Conservation (phyloP, 2,329 filamentous ascomycete species). For the Phialocephala subalpina region DNA sequence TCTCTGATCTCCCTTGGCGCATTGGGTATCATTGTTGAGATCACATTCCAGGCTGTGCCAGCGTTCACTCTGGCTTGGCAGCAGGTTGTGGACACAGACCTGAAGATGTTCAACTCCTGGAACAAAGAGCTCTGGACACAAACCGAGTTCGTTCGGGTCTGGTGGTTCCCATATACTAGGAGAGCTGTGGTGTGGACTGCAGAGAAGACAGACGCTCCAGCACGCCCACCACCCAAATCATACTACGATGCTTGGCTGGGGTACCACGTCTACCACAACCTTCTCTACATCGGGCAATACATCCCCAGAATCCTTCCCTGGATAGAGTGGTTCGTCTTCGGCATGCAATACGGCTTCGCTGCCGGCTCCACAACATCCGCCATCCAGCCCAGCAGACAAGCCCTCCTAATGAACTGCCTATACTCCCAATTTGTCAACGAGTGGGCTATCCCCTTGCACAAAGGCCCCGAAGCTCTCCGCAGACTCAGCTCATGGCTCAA, state of each 20-base stretch:
- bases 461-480: constrained; percentile 85
- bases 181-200: constrained; percentile 90
- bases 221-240: constrained; percentile 62
- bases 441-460: constrained; percentile 89
- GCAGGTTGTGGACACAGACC: constrained; percentile 78
- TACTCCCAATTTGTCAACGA: constrained; percentile 99
- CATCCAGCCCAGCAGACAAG: constrained; percentile 80
- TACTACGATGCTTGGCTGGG: constrained; percentile 87
- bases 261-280: constrained; percentile 90
- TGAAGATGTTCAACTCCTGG: constrained; percentile 76
- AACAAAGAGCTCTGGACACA: constrained; percentile 78
- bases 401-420: constrained; percentile 93
- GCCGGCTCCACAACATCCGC: constrained; percentile 74
- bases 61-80: constrained; percentile 87
- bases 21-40: constrained; percentile 88
- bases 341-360: constrained; percentile 94
- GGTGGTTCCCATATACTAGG: constrained; percentile 96
- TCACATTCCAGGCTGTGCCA: constrained; percentile 83
- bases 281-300: constrained; percentile 82
- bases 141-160: constrained; percentile 90
- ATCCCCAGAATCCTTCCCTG: constrained; percentile 82
- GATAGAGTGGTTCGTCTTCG: constrained; percentile 96
- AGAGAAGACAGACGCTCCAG: constrained; percentile 73
- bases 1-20: constrained; percentile 88
- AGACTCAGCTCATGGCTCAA: constrained; percentile 89